Evolutionary conservation across 2,329 filamentous ascomycete species (phyloP), one percentile per base, ranked within the genome.

Genomic region (Pyrenophora graminea): DNA sequence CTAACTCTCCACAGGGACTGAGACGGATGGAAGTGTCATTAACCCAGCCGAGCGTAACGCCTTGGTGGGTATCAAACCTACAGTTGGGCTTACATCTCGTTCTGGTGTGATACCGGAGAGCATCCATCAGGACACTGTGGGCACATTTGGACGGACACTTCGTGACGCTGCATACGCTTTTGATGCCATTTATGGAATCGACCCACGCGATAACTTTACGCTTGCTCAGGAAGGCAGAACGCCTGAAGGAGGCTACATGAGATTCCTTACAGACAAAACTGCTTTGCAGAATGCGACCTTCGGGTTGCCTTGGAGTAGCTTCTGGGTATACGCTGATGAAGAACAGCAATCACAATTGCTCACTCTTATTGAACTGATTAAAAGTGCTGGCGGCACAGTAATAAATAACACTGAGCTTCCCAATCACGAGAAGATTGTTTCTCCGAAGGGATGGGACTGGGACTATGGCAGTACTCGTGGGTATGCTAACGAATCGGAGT

Each of bases 51-150:
- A 87, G 67, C 77, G 86, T 4, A 89, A 88, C 64, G 81, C 79
- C 2, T 67, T 91, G 2, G 86, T 91, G 1, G 88, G 88, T 3
- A 82, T 91, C 68, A 91, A 91, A 72, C 87, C 88, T 1, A 91
- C 87, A 1, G 85, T 91, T 5, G 88, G 88, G 0, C 70, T 90
- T 43, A 90, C 86, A 0, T 89, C 87, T 7, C 77, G 86, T 36
- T 68, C 67, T 23, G 75, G 75, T 1, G 76, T 79, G 0, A 68
- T 91, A 30, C 89, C 88, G 0, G 86, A 88, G 63, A 82, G 80
- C 9, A 75, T 82, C 48, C 83, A 88, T 61, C 85, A 88, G 61
- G 89, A 91, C 62, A 85, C 82, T 0, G 82, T 91, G 0, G 89
- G 88, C 2, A 76, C 80, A 0, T 85, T 92, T 63, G 86, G 82